Evolutionary conservation across 208 protist species (phyloP).

Genomic region (Trypanosoma rangeli): DNA sequence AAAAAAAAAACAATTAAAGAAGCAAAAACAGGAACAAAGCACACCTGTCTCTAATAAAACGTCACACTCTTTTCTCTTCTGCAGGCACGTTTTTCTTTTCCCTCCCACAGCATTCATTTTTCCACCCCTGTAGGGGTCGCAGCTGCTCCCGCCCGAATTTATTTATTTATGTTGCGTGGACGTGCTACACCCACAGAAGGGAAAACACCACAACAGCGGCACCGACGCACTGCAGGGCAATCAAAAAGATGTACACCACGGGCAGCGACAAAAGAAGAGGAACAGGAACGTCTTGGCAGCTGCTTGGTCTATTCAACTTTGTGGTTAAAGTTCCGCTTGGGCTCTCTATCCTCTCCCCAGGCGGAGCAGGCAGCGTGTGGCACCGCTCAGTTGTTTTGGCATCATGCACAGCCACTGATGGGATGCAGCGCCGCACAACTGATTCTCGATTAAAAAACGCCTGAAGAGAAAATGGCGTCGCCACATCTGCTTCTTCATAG

Average conservation of each 20-base stretch:
- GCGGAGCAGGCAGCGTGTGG: not conserved
- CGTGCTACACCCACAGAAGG: not conserved
- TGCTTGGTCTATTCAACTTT: not conserved
- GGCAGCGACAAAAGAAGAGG: slow-evolving; percentile 53
- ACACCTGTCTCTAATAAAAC: not conserved
- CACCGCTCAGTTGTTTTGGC: slow-evolving; percentile 9
- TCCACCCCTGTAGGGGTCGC: not conserved
- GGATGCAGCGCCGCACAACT: slow-evolving; percentile 57
- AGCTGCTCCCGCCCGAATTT: not conserved
- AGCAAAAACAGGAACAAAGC: not conserved
- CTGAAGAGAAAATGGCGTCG: slow-evolving; percentile 36
- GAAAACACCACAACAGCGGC: slow-evolving; percentile 21
- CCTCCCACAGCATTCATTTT: not conserved
- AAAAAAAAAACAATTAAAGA: slow-evolving; percentile 4
- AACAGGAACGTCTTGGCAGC: slow-evolving; percentile 58
- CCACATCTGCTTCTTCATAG: slow-evolving; percentile 61
- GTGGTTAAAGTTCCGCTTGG: not conserved
- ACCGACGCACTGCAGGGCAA: slow-evolving; percentile 47
- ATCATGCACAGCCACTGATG: slow-evolving; percentile 29
- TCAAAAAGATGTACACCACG: slow-evolving; percentile 54
- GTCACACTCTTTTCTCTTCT: not conserved
- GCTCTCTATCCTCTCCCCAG: not conserved
- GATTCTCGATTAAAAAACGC: slow-evolving; percentile 42
- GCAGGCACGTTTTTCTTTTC: too few species aligned
- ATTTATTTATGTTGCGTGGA: not conserved